Conservation (phyloP, 768 basidiomycete genomes). For the Russula vinacea region DNA sequence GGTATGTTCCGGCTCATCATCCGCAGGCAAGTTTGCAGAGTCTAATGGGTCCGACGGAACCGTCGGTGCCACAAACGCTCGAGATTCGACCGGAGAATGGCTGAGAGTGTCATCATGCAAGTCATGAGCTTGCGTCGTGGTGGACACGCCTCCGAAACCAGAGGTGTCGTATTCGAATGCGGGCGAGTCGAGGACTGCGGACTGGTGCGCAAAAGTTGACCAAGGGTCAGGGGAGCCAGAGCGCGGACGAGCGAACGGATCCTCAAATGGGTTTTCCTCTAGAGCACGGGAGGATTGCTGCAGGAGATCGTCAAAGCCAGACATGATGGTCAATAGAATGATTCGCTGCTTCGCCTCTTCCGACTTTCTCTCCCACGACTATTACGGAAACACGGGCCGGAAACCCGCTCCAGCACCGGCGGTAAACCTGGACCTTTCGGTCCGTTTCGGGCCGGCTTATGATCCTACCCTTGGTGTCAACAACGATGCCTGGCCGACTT, state of each 20-base stretch:
- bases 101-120: neutral
- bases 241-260: conserved; percentile 34
- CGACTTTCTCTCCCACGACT: neutral
- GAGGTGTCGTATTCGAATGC: conserved; percentile 26
- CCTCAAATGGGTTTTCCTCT: conserved; percentile 35
- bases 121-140: conserved; percentile 12
- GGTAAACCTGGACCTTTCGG: too few species aligned
- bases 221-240: conserved; percentile 34
- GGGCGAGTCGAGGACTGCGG: conserved; percentile 3
- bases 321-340: conserved; percentile 20
- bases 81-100: conserved; percentile 6
- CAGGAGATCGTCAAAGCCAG: conserved; percentile 35
- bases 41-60: conserved; percentile 42
- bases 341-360: neutral
- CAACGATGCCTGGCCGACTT: conserved; percentile 17
- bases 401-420: too few species aligned
- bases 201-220: conserved; percentile 24
- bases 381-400: neutral
- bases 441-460: conserved; percentile 1
- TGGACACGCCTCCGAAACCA: conserved; percentile 17
- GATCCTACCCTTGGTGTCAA: neutral
- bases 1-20: conserved; percentile 28
- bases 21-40: conserved; percentile 37
- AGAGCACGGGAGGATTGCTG: conserved; percentile 30
- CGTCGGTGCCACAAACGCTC: neutral